Conservation (phyloP, 2,329 filamentous ascomycete species). For the Cordyceps tenuipes region DNA sequence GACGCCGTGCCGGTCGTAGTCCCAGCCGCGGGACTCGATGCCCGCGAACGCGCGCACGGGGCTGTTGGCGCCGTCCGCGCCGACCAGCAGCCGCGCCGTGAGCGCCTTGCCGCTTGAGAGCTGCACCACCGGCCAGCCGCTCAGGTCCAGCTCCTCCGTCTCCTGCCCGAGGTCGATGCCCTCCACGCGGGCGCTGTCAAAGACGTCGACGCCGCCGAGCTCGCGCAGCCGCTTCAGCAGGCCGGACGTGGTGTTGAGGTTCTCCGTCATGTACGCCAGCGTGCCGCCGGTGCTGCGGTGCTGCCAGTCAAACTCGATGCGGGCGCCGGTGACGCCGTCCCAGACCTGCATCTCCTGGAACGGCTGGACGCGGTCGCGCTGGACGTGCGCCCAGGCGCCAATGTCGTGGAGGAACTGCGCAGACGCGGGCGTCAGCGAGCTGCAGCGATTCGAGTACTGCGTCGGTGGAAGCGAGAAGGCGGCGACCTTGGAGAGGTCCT, state of each 20-base stretch:
- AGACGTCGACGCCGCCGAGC: conserved; percentile 59
- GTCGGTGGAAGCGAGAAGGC: conserved; percentile 58
- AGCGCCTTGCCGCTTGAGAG: conserved; percentile 60
- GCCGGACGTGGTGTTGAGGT: conserved; percentile 75
- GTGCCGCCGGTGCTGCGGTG: conserved; percentile 40
- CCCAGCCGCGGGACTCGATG: conserved; percentile 83
- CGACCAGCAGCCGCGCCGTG: conserved; percentile 76
- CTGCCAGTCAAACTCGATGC: conserved; percentile 80
- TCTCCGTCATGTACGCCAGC: conserved; percentile 96
- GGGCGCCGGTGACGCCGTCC: conserved; percentile 83
- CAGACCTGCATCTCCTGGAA: conserved; percentile 98
- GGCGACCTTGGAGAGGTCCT: conserved; percentile 65
- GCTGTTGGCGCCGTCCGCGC: conserved; percentile 90
- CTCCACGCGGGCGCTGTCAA: conserved; percentile 70
- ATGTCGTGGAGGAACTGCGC: conserved; percentile 75
- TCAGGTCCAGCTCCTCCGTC: conserved; percentile 63
- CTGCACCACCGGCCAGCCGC: conserved; percentile 78
- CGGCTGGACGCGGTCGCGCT: conserved; percentile 64
- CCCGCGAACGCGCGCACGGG: conserved; percentile 84
- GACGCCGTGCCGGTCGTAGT: conserved; percentile 83
- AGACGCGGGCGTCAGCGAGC: conserved; percentile 83
- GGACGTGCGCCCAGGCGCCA: conserved; percentile 76
- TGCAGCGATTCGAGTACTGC: conserved; percentile 87
- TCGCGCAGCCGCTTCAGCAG: conserved; percentile 64
- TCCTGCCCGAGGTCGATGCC: conserved; percentile 68